Evolutionary conservation across 768 basidiomycete species (phyloP).

Genomic region (Lactarius tabidus): DNA sequence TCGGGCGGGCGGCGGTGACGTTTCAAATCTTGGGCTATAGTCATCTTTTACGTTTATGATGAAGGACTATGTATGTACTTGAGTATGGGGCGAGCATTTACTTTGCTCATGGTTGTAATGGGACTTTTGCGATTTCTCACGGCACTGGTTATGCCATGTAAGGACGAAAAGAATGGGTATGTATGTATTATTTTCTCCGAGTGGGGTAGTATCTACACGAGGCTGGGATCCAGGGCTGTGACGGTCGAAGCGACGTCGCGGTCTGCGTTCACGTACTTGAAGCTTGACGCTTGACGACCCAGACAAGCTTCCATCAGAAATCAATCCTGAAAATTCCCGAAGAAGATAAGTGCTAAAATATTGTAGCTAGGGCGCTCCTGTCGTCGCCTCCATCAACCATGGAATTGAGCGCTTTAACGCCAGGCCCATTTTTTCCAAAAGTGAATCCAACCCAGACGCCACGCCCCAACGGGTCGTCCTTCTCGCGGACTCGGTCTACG

Average conservation of each 20-base stretch:
- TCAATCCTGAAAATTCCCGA: not conserved
- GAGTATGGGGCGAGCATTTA: slow-evolving; percentile 8
- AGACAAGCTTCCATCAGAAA: slow-evolving; percentile 5
- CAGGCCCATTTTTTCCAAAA: slow-evolving; percentile 83
- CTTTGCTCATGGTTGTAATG: not conserved
- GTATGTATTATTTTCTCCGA: not conserved
- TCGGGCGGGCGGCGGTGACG: not conserved
- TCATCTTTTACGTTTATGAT: not conserved
- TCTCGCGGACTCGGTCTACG: slow-evolving; percentile 88
- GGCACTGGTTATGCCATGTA: not conserved
- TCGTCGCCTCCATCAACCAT: slow-evolving; percentile 30
- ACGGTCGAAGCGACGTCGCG: not conserved
- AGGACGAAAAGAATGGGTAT: not conserved
- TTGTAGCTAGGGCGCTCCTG: slow-evolving; percentile 34
- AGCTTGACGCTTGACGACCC: not conserved
- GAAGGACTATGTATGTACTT: slow-evolving; percentile 7
- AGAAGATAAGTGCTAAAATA: slow-evolving; percentile 29
- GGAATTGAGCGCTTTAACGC: slow-evolving; percentile 39
- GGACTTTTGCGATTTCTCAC: slow-evolving; percentile 2
- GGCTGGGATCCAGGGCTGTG: not conserved
- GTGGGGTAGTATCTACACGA: not conserved
- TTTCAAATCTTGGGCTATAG: not conserved
- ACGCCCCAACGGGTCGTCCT: slow-evolving; percentile 64
- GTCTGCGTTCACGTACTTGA: not conserved
- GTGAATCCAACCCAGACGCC: slow-evolving; percentile 93